Percentiles rank a stretch among this genome's conserved stretches.
Evolutionary conservation across 306 rosid species (phyloP).

Genomic region (Delonix regia): DNA sequence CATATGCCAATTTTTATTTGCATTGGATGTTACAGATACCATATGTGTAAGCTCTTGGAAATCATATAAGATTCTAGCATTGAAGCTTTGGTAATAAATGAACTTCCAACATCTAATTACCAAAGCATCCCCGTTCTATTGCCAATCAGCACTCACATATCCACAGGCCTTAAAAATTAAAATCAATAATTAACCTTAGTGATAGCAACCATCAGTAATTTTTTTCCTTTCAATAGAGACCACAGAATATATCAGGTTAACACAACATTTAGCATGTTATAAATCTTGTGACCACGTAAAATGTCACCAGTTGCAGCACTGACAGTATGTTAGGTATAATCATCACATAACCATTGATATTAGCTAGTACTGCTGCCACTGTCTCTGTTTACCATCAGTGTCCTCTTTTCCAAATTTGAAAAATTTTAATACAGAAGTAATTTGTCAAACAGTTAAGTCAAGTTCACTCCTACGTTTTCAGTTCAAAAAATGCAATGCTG

Average conservation of each 20-base stretch:
- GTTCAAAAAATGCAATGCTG: neutral
- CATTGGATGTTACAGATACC: neutral
- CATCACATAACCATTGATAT: conserved; percentile 7
- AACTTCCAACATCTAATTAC: conserved; percentile 6
- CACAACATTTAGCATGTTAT: neutral
- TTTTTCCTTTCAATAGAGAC: neutral
- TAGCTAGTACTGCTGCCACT: neutral
- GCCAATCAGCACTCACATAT: neutral
- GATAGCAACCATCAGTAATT: neutral
- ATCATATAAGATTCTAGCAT: neutral
- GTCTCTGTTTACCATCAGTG: neutral
- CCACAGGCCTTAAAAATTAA: neutral
- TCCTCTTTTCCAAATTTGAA: neutral
- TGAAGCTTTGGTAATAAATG: neutral
- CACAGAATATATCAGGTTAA: neutral
- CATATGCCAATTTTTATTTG: neutral
- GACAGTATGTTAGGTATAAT: neutral
- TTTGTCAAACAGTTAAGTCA: neutral
- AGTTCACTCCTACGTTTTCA: neutral
- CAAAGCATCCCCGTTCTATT: neutral
- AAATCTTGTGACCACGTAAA: conserved; percentile 1
- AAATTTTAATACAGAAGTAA: neutral
- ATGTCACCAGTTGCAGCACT: neutral
- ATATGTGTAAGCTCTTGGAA: neutral
- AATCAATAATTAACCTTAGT: neutral